Evolutionary conservation across 495 filamentous ascomycete species (phyloP).

Genomic region (Penicillium dipodomyicola): DNA sequence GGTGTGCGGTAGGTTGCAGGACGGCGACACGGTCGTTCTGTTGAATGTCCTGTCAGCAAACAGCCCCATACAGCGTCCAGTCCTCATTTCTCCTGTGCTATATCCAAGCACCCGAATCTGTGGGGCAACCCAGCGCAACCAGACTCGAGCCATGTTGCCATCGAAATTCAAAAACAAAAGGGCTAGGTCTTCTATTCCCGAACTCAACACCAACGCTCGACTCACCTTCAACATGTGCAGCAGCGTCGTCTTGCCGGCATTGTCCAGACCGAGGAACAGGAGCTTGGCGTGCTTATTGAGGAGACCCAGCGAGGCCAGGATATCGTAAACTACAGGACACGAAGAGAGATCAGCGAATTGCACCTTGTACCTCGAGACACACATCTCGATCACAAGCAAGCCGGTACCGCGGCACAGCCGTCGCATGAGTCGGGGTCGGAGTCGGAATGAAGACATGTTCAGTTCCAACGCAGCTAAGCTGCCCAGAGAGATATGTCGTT

Average conservation of each 20-base stretch:
- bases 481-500: neutral
- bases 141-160: neutral
- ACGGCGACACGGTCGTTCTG: conserved; percentile 94
- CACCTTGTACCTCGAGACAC: conserved; percentile 1
- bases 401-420: conserved; percentile 17
- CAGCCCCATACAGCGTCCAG: neutral
- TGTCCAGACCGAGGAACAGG: conserved; percentile 91
- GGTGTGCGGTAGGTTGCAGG: conserved; percentile 84
- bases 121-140: neutral
- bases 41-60: conserved; percentile 16
- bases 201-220: conserved; percentile 1
- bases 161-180: neutral
- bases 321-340: conserved; percentile 74
- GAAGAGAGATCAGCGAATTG: conserved; percentile 15
- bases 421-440: neutral
- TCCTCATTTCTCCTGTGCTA: neutral
- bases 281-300: conserved; percentile 97
- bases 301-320: conserved; percentile 85
- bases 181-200: neutral
- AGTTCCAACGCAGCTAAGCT: too few species aligned
- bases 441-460: neutral
- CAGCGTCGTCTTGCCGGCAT: conserved; percentile 95
- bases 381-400: conserved; percentile 17
- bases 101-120: neutral
- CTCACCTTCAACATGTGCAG: conserved; percentile 90